A percentile compares a stretch with the other conserved stretches of the same genome.
These are phyloP conservation scores for Cymbopogon flexuosus DNA, from an alignment of 202 grass and related monocot species.

Conservation along the genomic window DNA sequence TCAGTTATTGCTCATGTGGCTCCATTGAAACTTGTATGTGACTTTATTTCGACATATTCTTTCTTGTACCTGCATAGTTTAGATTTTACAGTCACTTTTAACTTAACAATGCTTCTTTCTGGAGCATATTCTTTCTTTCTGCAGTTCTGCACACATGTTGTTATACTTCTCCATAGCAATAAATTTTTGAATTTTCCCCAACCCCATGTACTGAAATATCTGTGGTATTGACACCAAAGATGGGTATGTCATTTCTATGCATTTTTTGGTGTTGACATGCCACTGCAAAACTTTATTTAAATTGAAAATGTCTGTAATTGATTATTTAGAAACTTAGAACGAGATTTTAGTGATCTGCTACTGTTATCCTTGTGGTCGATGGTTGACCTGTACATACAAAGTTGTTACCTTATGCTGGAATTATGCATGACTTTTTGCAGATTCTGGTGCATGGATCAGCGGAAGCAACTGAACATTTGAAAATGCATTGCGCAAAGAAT, in stretches of 20 bases:
- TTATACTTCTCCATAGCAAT: constrained; percentile 15
- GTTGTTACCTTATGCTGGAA: constrained; percentile 8
- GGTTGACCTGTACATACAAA: not conserved
- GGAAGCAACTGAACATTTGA: constrained; percentile 95
- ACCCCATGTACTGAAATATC: not conserved
- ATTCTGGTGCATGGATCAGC: constrained; percentile 91
- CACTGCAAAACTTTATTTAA: not conserved
- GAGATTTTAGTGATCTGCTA: constrained; percentile 2
- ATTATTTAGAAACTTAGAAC: constrained; percentile 9
- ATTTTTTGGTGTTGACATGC: not conserved
- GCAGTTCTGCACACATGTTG: not conserved
- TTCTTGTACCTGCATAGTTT: constrained; percentile 17
- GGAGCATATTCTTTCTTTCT: not conserved
- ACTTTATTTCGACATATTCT: constrained; percentile 3
- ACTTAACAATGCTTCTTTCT: constrained; percentile 12
- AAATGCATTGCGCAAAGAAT: constrained; percentile 74
- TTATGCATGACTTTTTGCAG: constrained; percentile 36
- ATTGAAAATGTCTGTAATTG: not conserved
- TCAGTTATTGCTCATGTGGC: constrained; percentile 90
- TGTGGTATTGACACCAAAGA: constrained; percentile 1
- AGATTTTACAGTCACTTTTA: constrained; percentile 19
- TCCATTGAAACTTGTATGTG: constrained; percentile 86
- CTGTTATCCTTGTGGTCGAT: constrained; percentile 2
- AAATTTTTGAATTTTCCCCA: not conserved
- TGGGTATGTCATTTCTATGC: constrained; percentile 12